These are phyloP conservation scores for Neoboletus brunneissimus DNA, from an alignment of 768 basidiomycete genomes.

Conservation along the genomic window DNA sequence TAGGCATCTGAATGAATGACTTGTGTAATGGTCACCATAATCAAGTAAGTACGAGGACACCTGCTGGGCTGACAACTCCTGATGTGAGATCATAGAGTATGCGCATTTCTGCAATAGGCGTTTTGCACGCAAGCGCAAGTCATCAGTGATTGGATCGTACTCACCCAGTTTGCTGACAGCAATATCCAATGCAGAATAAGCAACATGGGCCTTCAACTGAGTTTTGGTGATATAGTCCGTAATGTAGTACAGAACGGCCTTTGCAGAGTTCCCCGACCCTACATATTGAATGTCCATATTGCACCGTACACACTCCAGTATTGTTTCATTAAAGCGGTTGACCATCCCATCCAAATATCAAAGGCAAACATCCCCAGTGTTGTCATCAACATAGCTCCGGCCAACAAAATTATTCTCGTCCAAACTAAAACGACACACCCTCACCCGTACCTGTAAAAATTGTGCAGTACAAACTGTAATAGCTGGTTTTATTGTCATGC, in stretches of 20 bases:
- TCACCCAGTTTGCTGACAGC: neutral
- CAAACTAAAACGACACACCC: neutral
- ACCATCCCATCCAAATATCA: neutral
- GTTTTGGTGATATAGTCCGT: neutral
- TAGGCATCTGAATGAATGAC: neutral
- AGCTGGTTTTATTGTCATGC: no score
- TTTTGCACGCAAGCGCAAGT: neutral
- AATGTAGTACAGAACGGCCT: neutral
- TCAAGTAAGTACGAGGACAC: neutral
- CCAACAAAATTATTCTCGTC: neutral
- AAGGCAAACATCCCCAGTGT: neutral
- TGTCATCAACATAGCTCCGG: neutral
- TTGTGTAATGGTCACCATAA: neutral
- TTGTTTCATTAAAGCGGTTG: neutral
- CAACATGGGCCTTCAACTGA: neutral
- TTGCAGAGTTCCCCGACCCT: fast-evolving
- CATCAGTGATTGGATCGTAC: neutral
- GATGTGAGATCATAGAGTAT: neutral
- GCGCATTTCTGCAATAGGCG: neutral
- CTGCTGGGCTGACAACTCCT: neutral
- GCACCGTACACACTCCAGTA: neutral
- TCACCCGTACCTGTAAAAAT: no score
- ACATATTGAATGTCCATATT: no score
- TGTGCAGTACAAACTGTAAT: no score
- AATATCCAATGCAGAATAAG: neutral